Conservation (phyloP, 371 early-diverging fungal genomes). For the Zancudomyces culisetae region DNA sequence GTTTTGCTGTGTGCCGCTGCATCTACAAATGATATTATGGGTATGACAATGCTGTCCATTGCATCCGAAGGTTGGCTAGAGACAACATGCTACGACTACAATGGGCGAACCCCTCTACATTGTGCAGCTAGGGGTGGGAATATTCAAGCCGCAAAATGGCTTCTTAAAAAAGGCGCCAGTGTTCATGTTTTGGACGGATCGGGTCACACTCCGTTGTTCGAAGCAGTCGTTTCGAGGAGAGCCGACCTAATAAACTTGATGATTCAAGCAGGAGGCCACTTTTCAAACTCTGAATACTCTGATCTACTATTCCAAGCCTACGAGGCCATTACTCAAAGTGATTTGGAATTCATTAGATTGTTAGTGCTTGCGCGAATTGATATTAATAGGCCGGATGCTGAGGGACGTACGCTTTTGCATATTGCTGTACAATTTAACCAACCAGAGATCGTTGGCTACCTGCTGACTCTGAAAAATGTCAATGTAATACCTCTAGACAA, state of each 20-base stretch:
- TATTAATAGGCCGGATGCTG: slow-evolving; percentile 27
- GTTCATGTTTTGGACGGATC: slow-evolving; percentile 80
- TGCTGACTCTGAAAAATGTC: neutral
- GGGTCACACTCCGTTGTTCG: slow-evolving; percentile 78
- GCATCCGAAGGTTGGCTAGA: slow-evolving; percentile 28
- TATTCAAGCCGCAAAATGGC: slow-evolving; percentile 40
- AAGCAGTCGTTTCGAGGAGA: slow-evolving; percentile 45
- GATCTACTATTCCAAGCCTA: too few species aligned
- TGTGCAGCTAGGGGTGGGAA: slow-evolving; percentile 70
- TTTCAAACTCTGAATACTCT: slow-evolving; percentile 52
- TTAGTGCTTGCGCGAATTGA: slow-evolving; percentile 37
- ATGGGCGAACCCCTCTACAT: slow-evolving; percentile 67
- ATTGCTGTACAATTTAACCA: slow-evolving; percentile 30
- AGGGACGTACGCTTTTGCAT: slow-evolving; percentile 40
- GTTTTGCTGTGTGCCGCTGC: slow-evolving; percentile 76
- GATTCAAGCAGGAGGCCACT: slow-evolving; percentile 71
- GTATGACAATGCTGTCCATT: slow-evolving; percentile 40
- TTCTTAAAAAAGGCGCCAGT: slow-evolving; percentile 68
- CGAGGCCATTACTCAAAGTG: slow-evolving; percentile 31
- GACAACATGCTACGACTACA: slow-evolving; percentile 68
- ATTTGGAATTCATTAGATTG: slow-evolving; percentile 28
- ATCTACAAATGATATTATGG: slow-evolving; percentile 62
- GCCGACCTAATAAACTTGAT: slow-evolving; percentile 43
- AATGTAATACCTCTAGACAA: neutral
- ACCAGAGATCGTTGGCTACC: neutral